Evolutionary conservation across 1,139 yeast species (phyloP), one percentile per base, ranked within the genome.

Genomic region (Entelexis paramagnoliae): DNA sequence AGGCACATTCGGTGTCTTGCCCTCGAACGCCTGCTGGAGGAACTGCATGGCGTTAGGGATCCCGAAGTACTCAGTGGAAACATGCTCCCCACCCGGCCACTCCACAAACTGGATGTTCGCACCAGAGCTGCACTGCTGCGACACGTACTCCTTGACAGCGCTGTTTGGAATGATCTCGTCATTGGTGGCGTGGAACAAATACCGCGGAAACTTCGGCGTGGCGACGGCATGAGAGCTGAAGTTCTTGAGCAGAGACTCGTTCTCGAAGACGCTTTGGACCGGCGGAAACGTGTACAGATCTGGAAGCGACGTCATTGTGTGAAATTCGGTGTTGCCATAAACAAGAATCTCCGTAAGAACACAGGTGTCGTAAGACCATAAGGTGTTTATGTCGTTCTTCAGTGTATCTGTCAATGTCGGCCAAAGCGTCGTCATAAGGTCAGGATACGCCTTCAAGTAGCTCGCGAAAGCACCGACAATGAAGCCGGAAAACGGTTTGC

Each of bases 151-250:
- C 39, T 60, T 62, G 17, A 62, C 66, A 24, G 52, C 50, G 5
- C 44, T 56, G 41, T 55, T 50, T 22, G 63, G 61, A 20, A 61
- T 62, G 32, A 65, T 56, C 50, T 64, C 61, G 51, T 65, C 68
- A 4, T 29, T 32, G n/a, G 51, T 39, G 28, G 65, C 66, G 36
- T 65, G 64, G 59, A 61, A 64, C 16, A 62, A 53, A 50, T 57
- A 63, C 35, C 64, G 48, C 9, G 68, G 68, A 41, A 57, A 56
- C 34, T 50, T 53, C 19, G 66, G 66, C 10, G 49, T 48, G 6
- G 46, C 16, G n/a, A 48, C 35, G 7, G 45, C 45, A 16, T 48
- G 35, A 11, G 51, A 41, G 49, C 51, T 42, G 13, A 20, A 19
- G 32, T 47, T 51, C 22, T 30, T 20, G 16, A 57, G 51, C 16